Evolutionary conservation across 176 grass and related monocot species (phyloP).

Genomic region (maize (Zea mays)): Zm-B73-REFERENCE-NAM-5.0 NC_050100.1:225819001-225819500

Average conservation of each 20-base stretch:
- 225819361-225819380: background rate
- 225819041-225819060: background rate
- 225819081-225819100: background rate
- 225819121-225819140: background rate
- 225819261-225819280: background rate
- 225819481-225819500: conserved; percentile 13
- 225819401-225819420: background rate
- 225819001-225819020: background rate
- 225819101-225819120: background rate
- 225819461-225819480: conserved; percentile 20
- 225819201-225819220: background rate
- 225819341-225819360: background rate
- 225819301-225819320: background rate
- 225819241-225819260: background rate
- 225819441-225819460: background rate
- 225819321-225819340: background rate
- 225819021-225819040: background rate
- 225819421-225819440: background rate
- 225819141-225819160: background rate
- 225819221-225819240: background rate
- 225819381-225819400: background rate
- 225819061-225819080: background rate
- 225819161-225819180: background rate
- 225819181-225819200: background rate
- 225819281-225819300: background rate